Base-by-base conservation (phyloP, 768 basidiomycete species). In the Porpolomopsis calyptriformis region DNA sequence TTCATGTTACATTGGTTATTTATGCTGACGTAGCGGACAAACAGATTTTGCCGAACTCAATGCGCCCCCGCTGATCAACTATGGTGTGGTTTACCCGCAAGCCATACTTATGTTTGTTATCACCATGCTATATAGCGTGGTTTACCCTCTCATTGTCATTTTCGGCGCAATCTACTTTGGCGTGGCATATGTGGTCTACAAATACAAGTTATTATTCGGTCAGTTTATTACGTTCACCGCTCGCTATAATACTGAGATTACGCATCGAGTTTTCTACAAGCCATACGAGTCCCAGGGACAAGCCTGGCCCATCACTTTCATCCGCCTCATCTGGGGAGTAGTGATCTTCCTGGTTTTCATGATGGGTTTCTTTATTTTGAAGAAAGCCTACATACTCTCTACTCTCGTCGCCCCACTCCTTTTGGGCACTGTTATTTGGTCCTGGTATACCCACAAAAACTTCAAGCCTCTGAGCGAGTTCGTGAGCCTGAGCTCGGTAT, bases 121-220 rank as follows among this genome's bases (percentile, higher is more conserved):
- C 64, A 93, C 88, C 29, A 68, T 99, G 56, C 72, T 93, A 27
- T 98, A 98, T 70, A 93, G 91, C 61, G 85, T 99, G 52, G 85
- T 94, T 10, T 89, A 96, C 50, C 96, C 96, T 0, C 73, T 96
- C 52, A 96, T 98, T 60, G 74, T 98, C 46, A 76, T 96, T 23
- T 98, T 98, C 58, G 90, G 94, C 10, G 89, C 94, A 1, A 67
- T 94, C 43, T 99, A 99, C 65, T 99, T 99, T 55, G 94, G 92
- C n/a, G 69, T 86, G 31, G 89, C 77, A 5, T 99, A 99, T 59
- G 73, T 98, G 4, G 93, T 96, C 2, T 98, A 97, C 76, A 99
- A 99, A 70, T 96, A 98, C 68, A 94, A 96, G 56, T 73, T 98
- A 3, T 70, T 98, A 0, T 96, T 94, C 55, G 90, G 93, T 93